Evolutionary conservation across 345 rosid genomes (phyloP).

Genomic region (Barbarea vulgaris): DNA sequence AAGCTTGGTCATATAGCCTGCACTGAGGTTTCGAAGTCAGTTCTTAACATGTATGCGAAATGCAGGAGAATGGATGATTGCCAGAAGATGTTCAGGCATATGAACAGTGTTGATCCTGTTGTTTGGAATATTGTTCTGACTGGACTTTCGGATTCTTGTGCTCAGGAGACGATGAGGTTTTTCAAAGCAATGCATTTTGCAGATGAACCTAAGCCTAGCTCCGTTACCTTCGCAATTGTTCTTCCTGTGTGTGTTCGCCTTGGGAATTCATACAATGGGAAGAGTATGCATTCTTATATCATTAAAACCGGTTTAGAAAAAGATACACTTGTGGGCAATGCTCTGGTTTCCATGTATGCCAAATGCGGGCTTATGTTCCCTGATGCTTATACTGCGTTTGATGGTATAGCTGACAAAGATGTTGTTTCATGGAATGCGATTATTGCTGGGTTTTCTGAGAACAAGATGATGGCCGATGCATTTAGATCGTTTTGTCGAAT

Average conservation of each 20-base stretch:
- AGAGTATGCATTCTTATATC: slow-evolving; percentile 52
- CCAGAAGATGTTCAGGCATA: slow-evolving; percentile 55
- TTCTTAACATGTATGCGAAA: slow-evolving; percentile 82
- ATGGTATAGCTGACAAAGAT: slow-evolving; percentile 61
- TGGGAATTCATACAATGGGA: slow-evolving; percentile 55
- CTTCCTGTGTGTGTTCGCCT: slow-evolving; percentile 75
- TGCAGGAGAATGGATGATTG: slow-evolving; percentile 61
- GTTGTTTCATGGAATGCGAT: slow-evolving; percentile 90
- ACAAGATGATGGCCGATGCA: slow-evolving; percentile 53
- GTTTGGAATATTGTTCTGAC: slow-evolving; percentile 80
- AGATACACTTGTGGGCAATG: slow-evolving; percentile 73
- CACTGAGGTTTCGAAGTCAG: slow-evolving; percentile 59
- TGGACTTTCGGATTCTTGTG: slow-evolving; percentile 57
- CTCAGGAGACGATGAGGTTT: slow-evolving; percentile 52
- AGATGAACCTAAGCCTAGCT: slow-evolving; percentile 54
- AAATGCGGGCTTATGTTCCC: slow-evolving; percentile 56
- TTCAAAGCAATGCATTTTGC: slow-evolving; percentile 52
- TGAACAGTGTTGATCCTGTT: slow-evolving; percentile 59
- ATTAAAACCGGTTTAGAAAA: slow-evolving; percentile 63
- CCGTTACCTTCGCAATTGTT: slow-evolving; percentile 61
- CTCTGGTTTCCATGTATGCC: slow-evolving; percentile 77
- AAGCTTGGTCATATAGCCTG: slow-evolving; percentile 62
- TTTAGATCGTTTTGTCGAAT: slow-evolving; percentile 62
- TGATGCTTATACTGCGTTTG: slow-evolving; percentile 63
- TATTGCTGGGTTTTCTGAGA: slow-evolving; percentile 85